A percentile compares a stretch with the other conserved stretches of the same genome.
Evolutionary conservation across 1,284 basidiomycete species (phyloP).

Genomic region (Sanguinoderma infundibulare): DNA sequence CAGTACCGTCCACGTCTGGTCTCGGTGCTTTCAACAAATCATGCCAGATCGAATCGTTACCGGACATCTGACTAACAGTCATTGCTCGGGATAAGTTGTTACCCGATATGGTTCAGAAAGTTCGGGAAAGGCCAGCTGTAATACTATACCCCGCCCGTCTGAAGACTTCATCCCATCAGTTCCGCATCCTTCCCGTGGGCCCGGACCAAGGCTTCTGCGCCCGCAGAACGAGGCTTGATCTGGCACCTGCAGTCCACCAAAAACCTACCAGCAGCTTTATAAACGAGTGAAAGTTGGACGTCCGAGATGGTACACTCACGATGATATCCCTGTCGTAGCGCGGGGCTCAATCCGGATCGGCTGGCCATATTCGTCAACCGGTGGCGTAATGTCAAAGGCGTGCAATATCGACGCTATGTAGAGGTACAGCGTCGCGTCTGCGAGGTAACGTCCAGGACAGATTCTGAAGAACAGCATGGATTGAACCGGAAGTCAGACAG

Average conservation of each 20-base stretch:
- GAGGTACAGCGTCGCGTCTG: background rate
- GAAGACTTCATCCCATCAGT: background rate
- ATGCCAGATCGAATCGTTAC: no score
- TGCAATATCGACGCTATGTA: slow-evolving; percentile 1
- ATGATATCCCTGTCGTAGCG: slow-evolving; percentile 12
- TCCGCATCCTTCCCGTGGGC: background rate
- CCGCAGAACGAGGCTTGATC: slow-evolving; percentile 2
- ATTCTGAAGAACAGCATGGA: background rate
- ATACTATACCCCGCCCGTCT: no score
- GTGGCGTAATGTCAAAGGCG: slow-evolving; percentile 1
- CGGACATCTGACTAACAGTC: no score
- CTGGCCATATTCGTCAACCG: background rate
- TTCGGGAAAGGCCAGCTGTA: no score
- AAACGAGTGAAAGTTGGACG: no score
- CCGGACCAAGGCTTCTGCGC: background rate
- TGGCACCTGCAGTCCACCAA: background rate
- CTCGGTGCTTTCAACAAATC: no score
- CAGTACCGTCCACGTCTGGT: no score
- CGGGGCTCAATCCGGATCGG: background rate
- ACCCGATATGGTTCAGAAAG: no score
- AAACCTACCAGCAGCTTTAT: no score
- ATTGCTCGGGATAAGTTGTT: no score
- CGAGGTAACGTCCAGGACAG: slow-evolving; percentile 5
- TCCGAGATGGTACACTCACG: background rate
- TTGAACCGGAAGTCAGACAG: background rate